Percentiles rank a stretch among this genome's conserved stretches.
Conservation (phyloP, 805 yeast genomes). For the Ogataea nitratoaversa region DNA sequence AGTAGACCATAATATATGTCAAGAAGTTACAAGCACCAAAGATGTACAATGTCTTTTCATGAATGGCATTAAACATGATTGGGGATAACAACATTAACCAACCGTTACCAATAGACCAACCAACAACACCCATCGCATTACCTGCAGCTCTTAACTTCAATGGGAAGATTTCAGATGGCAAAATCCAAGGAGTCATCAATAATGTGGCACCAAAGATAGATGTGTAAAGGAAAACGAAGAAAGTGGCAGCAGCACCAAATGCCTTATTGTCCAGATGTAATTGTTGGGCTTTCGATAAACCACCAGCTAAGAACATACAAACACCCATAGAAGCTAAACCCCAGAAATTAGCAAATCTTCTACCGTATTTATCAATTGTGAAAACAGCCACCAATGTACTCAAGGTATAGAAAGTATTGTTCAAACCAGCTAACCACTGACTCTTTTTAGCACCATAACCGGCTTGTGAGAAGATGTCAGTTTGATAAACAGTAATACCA, state of each 20-base stretch:
- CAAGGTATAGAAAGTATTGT: slow-evolving; percentile 17
- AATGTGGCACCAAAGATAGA: slow-evolving; percentile 30
- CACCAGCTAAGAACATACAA: slow-evolving; percentile 41
- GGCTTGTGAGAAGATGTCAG: slow-evolving; percentile 35
- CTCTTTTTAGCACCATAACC: slow-evolving; percentile 29
- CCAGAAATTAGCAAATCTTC: slow-evolving; percentile 40
- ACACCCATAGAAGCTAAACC: slow-evolving; percentile 33
- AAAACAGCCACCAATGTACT: slow-evolving; percentile 27
- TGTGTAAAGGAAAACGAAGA: slow-evolving; percentile 34
- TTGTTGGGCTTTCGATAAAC: slow-evolving; percentile 26
- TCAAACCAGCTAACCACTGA: slow-evolving; percentile 21
- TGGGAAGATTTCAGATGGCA: slow-evolving; percentile 24
- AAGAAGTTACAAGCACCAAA: slow-evolving; percentile 28
- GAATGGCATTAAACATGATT: slow-evolving; percentile 27
- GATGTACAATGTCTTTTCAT: slow-evolving; percentile 29
- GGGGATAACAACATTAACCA: slow-evolving; percentile 32
- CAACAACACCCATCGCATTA: slow-evolving; percentile 24
- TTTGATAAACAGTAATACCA: slow-evolving; percentile 33
- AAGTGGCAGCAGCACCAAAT: slow-evolving; percentile 31
- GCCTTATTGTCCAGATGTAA: slow-evolving; percentile 21
- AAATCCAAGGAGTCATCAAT: slow-evolving; percentile 23
- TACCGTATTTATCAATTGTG: slow-evolving; percentile 36
- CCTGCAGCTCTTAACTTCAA: slow-evolving; percentile 26
- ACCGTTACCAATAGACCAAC: slow-evolving; percentile 32
- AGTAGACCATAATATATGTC: slow-evolving; percentile 30